Conservation (phyloP, 805 yeast genomes). For the Kuraishia capsulata region DNA sequence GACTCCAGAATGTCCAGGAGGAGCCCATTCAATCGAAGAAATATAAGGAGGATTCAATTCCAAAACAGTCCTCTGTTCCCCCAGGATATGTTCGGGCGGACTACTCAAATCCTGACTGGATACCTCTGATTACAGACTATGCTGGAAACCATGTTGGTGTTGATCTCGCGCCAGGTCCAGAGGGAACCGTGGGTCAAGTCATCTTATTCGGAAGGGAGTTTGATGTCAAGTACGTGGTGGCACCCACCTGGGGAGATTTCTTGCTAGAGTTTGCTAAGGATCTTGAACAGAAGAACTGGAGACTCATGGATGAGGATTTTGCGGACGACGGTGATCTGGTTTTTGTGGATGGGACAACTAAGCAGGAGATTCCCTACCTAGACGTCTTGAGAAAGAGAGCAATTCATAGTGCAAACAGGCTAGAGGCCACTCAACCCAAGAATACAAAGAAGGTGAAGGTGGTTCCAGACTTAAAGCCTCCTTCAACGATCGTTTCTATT, state of each 20-base stretch:
- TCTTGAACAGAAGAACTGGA: slow-evolving; percentile 68
- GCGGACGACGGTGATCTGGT: slow-evolving; percentile 66
- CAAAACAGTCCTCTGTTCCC: slow-evolving; percentile 59
- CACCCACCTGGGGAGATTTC: slow-evolving; percentile 85
- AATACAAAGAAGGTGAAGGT: background rate
- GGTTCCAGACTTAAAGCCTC: background rate
- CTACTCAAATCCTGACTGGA: slow-evolving; percentile 82
- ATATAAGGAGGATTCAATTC: slow-evolving; percentile 29
- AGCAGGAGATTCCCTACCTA: slow-evolving; percentile 31
- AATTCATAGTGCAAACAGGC: background rate
- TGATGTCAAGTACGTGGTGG: slow-evolving; percentile 76
- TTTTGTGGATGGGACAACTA: slow-evolving; percentile 46
- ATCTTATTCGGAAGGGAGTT: slow-evolving; percentile 87
- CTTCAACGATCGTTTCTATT: background rate
- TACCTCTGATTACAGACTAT: slow-evolving; percentile 78
- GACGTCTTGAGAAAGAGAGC: slow-evolving; percentile 17
- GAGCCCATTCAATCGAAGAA: slow-evolving; percentile 14
- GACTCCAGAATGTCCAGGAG: background rate
- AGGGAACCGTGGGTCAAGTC: slow-evolving; percentile 77
- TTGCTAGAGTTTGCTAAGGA: slow-evolving; percentile 73
- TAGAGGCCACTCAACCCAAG: background rate
- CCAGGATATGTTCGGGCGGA: slow-evolving; percentile 57
- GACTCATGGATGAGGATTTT: slow-evolving; percentile 51
- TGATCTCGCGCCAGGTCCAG: slow-evolving; percentile 69
- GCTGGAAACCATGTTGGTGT: slow-evolving; percentile 85